Conservation (phyloP, 495 filamentous ascomycete genomes). For the Baudoinia panamericana region DNA sequence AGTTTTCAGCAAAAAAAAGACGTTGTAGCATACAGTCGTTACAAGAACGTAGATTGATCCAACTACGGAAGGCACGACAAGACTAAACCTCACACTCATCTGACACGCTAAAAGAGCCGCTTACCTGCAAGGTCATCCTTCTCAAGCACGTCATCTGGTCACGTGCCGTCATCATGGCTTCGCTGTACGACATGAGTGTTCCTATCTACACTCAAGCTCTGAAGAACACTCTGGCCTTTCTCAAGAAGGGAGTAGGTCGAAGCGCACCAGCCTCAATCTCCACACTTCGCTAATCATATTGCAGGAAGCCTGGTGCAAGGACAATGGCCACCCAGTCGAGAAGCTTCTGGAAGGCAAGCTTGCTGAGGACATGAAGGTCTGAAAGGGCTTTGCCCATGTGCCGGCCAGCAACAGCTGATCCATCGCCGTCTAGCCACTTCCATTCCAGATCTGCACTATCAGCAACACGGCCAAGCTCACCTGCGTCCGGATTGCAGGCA, state of each 20-base stretch:
- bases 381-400: too few species aligned
- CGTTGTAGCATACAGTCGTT: too few species aligned
- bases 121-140: too few species aligned
- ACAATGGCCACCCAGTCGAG: not conserved
- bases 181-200: conserved; percentile 5
- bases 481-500: conserved; percentile 24
- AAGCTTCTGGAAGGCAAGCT: conserved; percentile 17
- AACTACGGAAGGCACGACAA: too few species aligned
- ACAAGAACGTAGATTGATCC: too few species aligned
- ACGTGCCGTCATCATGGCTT: not conserved
- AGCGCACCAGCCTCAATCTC: not conserved
- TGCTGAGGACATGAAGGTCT: conserved; percentile 38
- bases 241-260: conserved; percentile 9
- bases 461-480: conserved; percentile 24
- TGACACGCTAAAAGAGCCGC: too few species aligned
- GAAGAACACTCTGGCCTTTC: not conserved
- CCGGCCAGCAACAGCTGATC: too few species aligned
- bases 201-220: conserved; percentile 2
- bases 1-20: too few species aligned
- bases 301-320: not conserved
- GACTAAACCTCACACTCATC: too few species aligned
- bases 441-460: conserved; percentile 35
- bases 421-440: conserved; percentile 23
- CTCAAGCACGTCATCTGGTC: not conserved
- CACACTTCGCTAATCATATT: not conserved